Conservation (phyloP, 75 land plant species). For the Cupressus sempervirens region DNA sequence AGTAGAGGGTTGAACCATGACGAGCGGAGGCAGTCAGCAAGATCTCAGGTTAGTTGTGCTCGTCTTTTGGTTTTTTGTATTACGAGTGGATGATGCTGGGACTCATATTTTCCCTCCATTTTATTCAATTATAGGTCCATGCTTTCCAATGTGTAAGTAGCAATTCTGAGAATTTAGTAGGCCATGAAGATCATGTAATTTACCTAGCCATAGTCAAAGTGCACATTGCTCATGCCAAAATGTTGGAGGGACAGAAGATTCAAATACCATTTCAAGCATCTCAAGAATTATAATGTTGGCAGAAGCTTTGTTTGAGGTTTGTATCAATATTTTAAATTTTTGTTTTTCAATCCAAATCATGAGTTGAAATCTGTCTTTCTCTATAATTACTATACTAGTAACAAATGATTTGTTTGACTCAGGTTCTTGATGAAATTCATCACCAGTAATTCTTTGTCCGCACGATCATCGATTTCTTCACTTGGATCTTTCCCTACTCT, state of each 20-base stretch:
- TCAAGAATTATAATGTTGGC: conserved; percentile 94
- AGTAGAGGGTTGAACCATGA: conserved; percentile 67
- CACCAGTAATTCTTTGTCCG: too few species aligned
- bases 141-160: conserved; percentile 79
- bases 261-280: conserved; percentile 82
- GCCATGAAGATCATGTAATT: conserved; percentile 78
- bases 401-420: conserved; percentile 12
- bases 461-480: conserved; percentile 70
- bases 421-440: too few species aligned
- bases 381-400: not conserved
- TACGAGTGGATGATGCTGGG: not conserved
- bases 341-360: not conserved
- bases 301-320: conserved; percentile 93
- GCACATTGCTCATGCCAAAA: too few species aligned
- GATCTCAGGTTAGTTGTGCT: conserved; percentile 70
- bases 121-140: conserved; percentile 48
- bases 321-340: not conserved
- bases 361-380: conserved; percentile 1
- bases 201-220: conserved; percentile 64
- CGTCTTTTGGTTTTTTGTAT: not conserved
- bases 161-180: conserved; percentile 59
- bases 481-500: conserved; percentile 89
- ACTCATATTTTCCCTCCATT: not conserved
- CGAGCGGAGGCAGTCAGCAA: conserved; percentile 63
- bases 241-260: conserved; percentile 43